phyloP scores from a whole-genome alignment of 345 rosid genomes.

The Citrus australasica region DNA sequence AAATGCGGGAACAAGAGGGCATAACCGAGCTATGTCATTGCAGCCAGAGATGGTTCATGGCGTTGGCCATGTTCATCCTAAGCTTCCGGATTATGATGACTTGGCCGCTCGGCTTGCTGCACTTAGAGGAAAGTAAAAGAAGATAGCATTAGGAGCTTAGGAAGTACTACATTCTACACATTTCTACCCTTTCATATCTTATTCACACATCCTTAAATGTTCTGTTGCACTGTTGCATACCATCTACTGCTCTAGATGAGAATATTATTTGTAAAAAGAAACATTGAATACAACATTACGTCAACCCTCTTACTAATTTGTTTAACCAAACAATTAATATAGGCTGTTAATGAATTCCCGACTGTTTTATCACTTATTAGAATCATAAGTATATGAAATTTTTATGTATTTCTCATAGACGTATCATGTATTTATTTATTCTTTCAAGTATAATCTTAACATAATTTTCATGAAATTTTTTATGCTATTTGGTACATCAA shows the following conservation, averaged over 20 bases:
- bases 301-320: not conserved
- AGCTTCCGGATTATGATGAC: constrained; percentile 54
- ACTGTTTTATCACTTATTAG: not conserved
- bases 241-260: not conserved
- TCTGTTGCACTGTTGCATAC: not conserved
- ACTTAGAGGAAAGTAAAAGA: constrained; percentile 22
- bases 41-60: constrained; percentile 21
- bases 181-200: not conserved
- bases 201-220: not conserved
- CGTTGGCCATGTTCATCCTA: constrained; percentile 48
- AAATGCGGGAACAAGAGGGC: constrained; percentile 13
- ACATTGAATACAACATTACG: not conserved
- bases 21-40: constrained; percentile 28
- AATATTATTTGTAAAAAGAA: not conserved
- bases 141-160: not conserved
- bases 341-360: not conserved
- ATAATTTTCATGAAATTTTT: too few relatives aligned
- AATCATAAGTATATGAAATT: too few relatives aligned
- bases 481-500: too few relatives aligned
- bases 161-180: not conserved
- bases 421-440: too few relatives aligned
- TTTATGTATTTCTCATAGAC: too few relatives aligned
- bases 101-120: constrained; percentile 46
- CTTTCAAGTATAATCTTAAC: too few relatives aligned
- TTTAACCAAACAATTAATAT: not conserved